phyloP scores from a whole-genome alignment of 75 land plant species.

The Picea glauca region DNA sequence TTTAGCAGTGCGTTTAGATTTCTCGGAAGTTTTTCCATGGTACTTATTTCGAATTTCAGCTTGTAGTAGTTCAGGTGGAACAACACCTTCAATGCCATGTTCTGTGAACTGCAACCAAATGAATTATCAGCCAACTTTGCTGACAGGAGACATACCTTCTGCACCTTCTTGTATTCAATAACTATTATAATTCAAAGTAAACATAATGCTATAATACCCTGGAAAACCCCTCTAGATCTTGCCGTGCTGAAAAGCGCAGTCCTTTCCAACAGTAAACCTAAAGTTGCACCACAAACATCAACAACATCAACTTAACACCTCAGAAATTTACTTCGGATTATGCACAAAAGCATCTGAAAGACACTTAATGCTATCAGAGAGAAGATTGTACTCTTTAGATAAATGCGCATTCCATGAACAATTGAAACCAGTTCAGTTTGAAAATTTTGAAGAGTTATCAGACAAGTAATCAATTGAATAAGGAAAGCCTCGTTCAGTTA shows the following conservation, averaged over 20 bases:
- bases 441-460: too few relatives aligned
- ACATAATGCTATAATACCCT: slow-evolving; percentile 35
- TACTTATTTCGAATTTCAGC: slow-evolving; percentile 67
- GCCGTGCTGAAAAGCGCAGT: slow-evolving; percentile 88
- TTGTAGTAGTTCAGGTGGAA: slow-evolving; percentile 86
- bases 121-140: background rate
- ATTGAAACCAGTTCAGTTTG: background rate
- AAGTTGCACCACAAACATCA: slow-evolving; percentile 1
- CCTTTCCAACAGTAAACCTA: slow-evolving; percentile 99
- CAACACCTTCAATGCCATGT: slow-evolving; percentile 90
- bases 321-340: background rate
- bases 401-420: background rate
- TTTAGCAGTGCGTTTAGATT: slow-evolving; percentile 53
- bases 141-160: background rate
- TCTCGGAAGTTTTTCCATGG: slow-evolving; percentile 67
- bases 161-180: background rate
- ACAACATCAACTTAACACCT: background rate
- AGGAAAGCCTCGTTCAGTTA: background rate
- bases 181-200: background rate
- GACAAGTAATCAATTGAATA: too few relatives aligned
- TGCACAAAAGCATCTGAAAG: background rate
- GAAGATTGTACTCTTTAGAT: background rate
- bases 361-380: background rate
- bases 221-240: slow-evolving; percentile 96
- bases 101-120: slow-evolving; percentile 75